Percentiles rank a stretch among this genome's conserved stretches.
These are phyloP conservation scores for Corylus heterophylla DNA, from an alignment of 306 rosid species.

Conservation along the genomic window DNA sequence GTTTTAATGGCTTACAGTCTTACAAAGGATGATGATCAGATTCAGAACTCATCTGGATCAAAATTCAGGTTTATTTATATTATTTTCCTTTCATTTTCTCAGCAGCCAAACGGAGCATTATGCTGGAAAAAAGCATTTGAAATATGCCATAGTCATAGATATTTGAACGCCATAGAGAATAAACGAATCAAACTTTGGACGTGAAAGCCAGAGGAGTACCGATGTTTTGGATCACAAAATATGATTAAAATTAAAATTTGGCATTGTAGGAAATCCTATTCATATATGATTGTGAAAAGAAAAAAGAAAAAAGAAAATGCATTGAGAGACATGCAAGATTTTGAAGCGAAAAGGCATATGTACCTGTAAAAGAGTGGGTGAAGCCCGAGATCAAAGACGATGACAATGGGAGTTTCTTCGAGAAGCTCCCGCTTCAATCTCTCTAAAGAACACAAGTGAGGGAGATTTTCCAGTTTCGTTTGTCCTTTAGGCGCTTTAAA, in stretches of 20 bases:
- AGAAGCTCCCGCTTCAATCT: slow-evolving; percentile 20
- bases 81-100: background rate
- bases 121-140: background rate
- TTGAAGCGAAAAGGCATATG: slow-evolving; percentile 15
- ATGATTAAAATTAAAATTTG: background rate
- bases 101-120: background rate
- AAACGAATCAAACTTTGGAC: background rate
- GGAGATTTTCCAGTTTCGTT: background rate
- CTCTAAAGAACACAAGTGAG: slow-evolving; percentile 6
- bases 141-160: background rate
- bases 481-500: slow-evolving; percentile 22
- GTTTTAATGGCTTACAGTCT: too few species aligned
- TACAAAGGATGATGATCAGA: background rate
- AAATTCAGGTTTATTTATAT: background rate
- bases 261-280: background rate
- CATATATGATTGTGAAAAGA: background rate
- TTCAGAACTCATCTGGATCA: background rate
- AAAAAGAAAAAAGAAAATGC: background rate
- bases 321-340: slow-evolving; percentile 23
- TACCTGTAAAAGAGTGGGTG: slow-evolving; percentile 33
- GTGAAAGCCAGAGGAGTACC: background rate
- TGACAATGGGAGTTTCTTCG: slow-evolving; percentile 30
- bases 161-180: background rate
- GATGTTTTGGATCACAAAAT: background rate
- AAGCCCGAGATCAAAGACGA: slow-evolving; percentile 37